phyloP scores from a whole-genome alignment of 164 flowering plant species.

The Tetrastigma voinierianum region DNA sequence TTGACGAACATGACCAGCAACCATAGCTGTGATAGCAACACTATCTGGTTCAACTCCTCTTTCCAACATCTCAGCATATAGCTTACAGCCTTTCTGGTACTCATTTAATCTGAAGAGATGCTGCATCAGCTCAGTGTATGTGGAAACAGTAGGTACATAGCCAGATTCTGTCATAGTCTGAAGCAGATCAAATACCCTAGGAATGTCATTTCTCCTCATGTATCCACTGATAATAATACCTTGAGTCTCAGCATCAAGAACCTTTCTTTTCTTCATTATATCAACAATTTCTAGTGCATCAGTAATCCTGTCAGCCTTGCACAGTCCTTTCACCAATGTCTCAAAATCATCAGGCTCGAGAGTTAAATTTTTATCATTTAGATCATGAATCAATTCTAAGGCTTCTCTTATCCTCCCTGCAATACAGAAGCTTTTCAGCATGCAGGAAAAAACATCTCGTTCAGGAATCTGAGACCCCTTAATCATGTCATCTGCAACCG shows the following conservation, averaged over 20 bases:
- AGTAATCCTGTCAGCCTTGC: slow-evolving; percentile 50
- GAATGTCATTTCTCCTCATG: slow-evolving; percentile 49
- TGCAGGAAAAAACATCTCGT: slow-evolving; percentile 31
- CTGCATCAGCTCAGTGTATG: slow-evolving; percentile 74
- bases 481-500: slow-evolving; percentile 68
- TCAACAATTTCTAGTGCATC: slow-evolving; percentile 78
- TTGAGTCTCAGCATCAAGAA: slow-evolving; percentile 44
- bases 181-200: slow-evolving; percentile 56
- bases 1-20: slow-evolving; percentile 60
- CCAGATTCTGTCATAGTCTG: slow-evolving; percentile 49
- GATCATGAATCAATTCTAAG: slow-evolving; percentile 57
- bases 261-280: slow-evolving; percentile 50
- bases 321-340: slow-evolving; percentile 68
- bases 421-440: slow-evolving; percentile 65
- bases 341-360: slow-evolving; percentile 38
- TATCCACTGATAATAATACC: slow-evolving; percentile 57
- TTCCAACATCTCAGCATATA: slow-evolving; percentile 65
- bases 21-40: slow-evolving; percentile 58
- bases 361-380: slow-evolving; percentile 36
- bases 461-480: slow-evolving; percentile 44
- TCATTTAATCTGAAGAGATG: slow-evolving; percentile 48
- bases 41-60: slow-evolving; percentile 55
- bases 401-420: slow-evolving; percentile 69
- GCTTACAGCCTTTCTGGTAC: slow-evolving; percentile 53
- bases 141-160: slow-evolving; percentile 34